A percentile compares a stretch with the other conserved stretches of the same genome.
phyloP scores from a whole-genome alignment of 2,329 filamentous ascomycete species.

The Xylariaceae sp. region DNA sequence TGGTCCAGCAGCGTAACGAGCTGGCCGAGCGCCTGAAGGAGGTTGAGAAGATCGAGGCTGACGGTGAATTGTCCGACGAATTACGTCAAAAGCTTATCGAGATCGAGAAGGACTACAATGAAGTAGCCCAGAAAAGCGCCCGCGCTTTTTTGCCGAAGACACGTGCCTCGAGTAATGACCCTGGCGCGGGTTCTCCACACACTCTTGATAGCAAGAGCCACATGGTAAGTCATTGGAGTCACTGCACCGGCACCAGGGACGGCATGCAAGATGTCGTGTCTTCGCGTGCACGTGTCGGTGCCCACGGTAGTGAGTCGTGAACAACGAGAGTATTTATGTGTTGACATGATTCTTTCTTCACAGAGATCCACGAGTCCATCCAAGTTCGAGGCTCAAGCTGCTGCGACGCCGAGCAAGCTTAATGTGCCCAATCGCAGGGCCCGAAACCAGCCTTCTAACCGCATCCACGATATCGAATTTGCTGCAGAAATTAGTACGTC shows the following conservation, averaged over 20 bases:
- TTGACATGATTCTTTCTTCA: slow-evolving; percentile 12
- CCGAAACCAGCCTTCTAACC: slow-evolving; percentile 81
- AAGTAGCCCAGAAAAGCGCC: slow-evolving; percentile 83
- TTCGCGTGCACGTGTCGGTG: not conserved
- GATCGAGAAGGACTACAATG: slow-evolving; percentile 91
- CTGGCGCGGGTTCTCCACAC: slow-evolving; percentile 47
- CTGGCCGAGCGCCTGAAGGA: slow-evolving; percentile 77
- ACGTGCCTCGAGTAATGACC: slow-evolving; percentile 67
- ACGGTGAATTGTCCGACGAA: slow-evolving; percentile 75
- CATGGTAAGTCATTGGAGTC: slow-evolving; percentile 40
- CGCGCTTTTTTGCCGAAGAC: slow-evolving; percentile 83
- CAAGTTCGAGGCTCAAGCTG: slow-evolving; percentile 78
- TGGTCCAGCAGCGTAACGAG: slow-evolving; percentile 81
- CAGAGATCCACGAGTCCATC: slow-evolving; percentile 67
- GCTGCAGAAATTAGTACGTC: slow-evolving; percentile 98
- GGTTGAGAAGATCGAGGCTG: slow-evolving; percentile 70
- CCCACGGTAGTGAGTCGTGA: not conserved
- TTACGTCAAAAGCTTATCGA: slow-evolving; percentile 77
- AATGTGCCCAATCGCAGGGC: slow-evolving; percentile 81
- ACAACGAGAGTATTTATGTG: slow-evolving; percentile 3
- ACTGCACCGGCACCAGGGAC: not conserved
- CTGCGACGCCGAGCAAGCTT: slow-evolving; percentile 82
- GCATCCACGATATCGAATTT: slow-evolving; percentile 94
- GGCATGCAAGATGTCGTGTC: not conserved
- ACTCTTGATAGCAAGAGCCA: slow-evolving; percentile 48